Base-by-base conservation (phyloP, 2,329 filamentous ascomycete species). In the Phoma sp. region DNA sequence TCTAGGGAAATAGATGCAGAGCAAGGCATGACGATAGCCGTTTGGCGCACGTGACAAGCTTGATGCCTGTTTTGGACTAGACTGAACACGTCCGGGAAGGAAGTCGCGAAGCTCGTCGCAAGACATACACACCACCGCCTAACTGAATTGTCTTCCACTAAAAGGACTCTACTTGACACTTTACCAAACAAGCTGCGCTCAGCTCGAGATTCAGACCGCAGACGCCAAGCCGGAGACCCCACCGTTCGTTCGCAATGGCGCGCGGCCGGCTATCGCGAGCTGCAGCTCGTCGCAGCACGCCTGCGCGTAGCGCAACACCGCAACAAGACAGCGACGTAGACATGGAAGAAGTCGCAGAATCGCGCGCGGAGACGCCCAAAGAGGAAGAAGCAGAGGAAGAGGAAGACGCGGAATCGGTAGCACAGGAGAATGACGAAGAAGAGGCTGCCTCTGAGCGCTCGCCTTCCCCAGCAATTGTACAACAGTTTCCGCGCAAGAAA, bases 401-500 rank as follows among this genome's bases (percentile, higher is more conserved):
- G 15, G 78, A 74, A 19, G 74, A 75, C 15, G 76, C 70, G 19
- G 75, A 76, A 50, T 84, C 85, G 63, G 81, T 78, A 31, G 84
- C 85, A 6, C 67, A 69, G 25, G 65, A 55, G n/a, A 61, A 62
- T 41, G 67, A 70, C 12, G 63, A 72, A 56, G 77, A 78, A 21
- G 81, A 77, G 21, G 80, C 79, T 51, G 70, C 74, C 33, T 74
- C 78, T 72, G 56, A 80, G 80, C 63, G 72, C 70, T 61, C 74
- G 72, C 52, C 81, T 76, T 67, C 79, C 65, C 58, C 79, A 71
- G 62, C 65, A 38, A 77, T 81, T 35, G 86, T 86, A 24, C 85
- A 77, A 67, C 55, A 89, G 40, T 83, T 92, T 43, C 81, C 82
- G 49, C 85, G 89, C 69, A 90, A 90, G 75, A 82, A 84, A 63